A percentile compares a stretch with the other conserved stretches of the same genome.
These are phyloP conservation scores for Schizonepeta tenuifolia DNA, from an alignment of 257 asterid species.

Conservation along the genomic window DNA sequence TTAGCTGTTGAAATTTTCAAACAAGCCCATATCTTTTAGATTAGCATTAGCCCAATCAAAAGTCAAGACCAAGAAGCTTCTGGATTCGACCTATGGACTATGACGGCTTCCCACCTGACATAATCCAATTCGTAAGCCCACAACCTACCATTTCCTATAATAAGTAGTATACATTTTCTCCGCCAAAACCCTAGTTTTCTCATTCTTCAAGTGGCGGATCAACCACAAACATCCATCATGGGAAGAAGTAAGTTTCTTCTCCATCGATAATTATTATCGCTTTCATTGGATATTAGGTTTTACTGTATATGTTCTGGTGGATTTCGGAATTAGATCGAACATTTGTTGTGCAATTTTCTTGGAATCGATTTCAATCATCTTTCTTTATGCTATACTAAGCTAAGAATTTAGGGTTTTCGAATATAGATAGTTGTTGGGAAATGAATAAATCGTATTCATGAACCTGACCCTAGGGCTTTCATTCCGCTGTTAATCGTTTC, in stretches of 20 bases:
- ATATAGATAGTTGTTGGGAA: background rate
- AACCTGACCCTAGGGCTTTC: background rate
- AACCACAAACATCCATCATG: background rate
- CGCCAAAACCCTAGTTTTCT: background rate
- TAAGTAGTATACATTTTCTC: background rate
- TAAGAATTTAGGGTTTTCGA: background rate
- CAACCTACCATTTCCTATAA: background rate
- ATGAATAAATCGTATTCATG: background rate
- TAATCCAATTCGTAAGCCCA: slow-evolving; percentile 20
- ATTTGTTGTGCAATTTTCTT: background rate
- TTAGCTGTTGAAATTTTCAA: background rate
- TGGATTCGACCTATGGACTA: background rate
- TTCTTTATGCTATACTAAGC: background rate
- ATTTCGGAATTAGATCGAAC: background rate
- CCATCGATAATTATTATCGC: background rate
- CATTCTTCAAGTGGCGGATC: slow-evolving; percentile 30
- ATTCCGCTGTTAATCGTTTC: background rate
- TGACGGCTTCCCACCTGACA: background rate
- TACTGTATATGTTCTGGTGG: background rate
- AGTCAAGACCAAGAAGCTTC: background rate
- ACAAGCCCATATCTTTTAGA: background rate
- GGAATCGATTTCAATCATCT: background rate
- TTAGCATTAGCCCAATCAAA: background rate
- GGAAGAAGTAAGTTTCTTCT: slow-evolving; percentile 17
- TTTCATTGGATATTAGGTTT: background rate